Percentiles rank a stretch among this genome's conserved stretches.
Evolutionary conservation across 139 green algal species (phyloP).

Genomic region (Chlamydomonas applanata): DNA sequence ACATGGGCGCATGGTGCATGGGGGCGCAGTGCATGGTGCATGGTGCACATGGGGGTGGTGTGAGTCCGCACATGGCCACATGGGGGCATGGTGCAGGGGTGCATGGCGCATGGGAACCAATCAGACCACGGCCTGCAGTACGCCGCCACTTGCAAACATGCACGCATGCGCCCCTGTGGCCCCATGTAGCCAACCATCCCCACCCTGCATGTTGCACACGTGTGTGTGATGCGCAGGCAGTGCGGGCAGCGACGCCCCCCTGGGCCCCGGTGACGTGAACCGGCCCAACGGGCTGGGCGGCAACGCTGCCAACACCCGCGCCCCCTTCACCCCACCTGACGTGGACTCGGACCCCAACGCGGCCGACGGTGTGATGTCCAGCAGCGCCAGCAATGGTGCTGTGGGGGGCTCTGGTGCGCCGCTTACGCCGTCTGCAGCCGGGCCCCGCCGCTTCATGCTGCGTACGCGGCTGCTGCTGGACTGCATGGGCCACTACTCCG

Average conservation of each 20-base stretch:
- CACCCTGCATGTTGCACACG: no score
- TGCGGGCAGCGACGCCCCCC: no score
- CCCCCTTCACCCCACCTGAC: background rate
- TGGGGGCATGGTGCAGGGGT: background rate
- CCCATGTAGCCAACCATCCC: no score
- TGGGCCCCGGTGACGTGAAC: constrained; percentile 55
- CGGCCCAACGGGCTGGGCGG: constrained; percentile 37
- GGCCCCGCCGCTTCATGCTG: constrained; percentile 20
- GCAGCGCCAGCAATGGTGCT: constrained; percentile 6
- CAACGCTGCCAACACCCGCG: background rate
- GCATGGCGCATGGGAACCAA: no score
- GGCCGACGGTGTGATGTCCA: background rate
- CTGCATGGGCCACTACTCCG: constrained; percentile 87
- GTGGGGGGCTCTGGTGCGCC: background rate
- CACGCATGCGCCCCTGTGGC: no score
- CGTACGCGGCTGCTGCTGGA: constrained; percentile 78
- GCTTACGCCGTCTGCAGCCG: background rate
- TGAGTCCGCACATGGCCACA: background rate
- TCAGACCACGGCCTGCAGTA: no score
- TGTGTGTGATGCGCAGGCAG: no score
- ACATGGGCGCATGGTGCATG: background rate
- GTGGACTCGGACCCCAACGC: background rate
- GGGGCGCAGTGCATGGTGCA: no score
- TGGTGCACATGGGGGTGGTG: no score
- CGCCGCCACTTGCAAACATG: no score